These are phyloP conservation scores for Puccinia coronata DNA, from an alignment of 1,284 basidiomycete genomes.

Conservation along the genomic window DNA sequence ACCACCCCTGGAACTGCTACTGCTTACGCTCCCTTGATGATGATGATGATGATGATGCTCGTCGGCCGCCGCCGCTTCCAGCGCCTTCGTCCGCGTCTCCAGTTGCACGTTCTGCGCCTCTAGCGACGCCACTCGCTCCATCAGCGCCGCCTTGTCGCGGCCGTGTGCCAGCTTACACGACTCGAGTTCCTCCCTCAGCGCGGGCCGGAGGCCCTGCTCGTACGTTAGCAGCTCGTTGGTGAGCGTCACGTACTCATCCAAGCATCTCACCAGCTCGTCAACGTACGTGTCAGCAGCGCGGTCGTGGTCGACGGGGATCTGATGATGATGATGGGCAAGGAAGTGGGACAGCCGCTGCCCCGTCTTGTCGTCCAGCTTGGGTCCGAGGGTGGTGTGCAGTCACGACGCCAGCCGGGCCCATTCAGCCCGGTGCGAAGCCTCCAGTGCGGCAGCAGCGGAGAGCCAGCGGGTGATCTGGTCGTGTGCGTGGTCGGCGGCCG, in stretches of 20 bases:
- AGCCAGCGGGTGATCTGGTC: too few relatives aligned
- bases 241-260: neutral
- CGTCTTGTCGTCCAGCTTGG: neutral
- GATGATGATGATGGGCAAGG: neutral
- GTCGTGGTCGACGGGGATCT: neutral
- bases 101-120: neutral
- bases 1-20: too few relatives aligned
- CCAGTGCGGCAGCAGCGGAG: neutral
- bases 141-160: neutral
- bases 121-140: neutral
- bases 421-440: neutral
- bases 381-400: neutral
- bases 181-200: neutral
- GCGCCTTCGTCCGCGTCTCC: neutral
- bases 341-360: neutral
- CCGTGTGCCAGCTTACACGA: neutral
- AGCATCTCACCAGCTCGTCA: neutral
- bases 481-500: too few relatives aligned
- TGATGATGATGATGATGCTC: too few relatives aligned
- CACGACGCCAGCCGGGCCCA: neutral
- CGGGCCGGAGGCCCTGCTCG: neutral
- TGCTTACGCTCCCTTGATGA: too few relatives aligned
- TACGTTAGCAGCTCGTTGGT: neutral
- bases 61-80: neutral
- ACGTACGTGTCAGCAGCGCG: neutral